Base-by-base conservation (phyloP, 306 rosid species). In the Dalbergia cochinchinensis region DNA sequence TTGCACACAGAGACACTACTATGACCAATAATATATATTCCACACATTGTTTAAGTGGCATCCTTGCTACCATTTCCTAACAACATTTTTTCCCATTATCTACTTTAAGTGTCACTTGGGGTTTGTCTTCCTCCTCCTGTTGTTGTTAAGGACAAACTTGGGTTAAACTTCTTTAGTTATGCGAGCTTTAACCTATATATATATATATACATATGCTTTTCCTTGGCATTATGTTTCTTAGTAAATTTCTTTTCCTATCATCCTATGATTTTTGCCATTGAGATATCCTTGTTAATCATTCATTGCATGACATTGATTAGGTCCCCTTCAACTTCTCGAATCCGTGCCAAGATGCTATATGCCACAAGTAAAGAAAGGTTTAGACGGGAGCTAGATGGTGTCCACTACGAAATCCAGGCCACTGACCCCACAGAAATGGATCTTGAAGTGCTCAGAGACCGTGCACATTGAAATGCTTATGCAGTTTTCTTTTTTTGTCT, bases 371-470 rank as follows among this genome's bases (percentile, higher is more conserved):
- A 90, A 77, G 94, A 92, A 76, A 89, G 90, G 80, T 89, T 95
- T 60, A 86, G 91, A 72, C 86, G 91, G 15, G 97, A 92, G 90
- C 89, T 95, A 19, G 96, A 95, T 51, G 99, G 99, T 60, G 88
- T 95, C 62, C 99, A 95, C 78, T 95, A 92, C n/a, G 99, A 95
- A 87, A 89, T 95, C 81, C 98, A 95, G 82, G 98, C 99, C 31
- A 92, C 99, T 31, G 99, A 95, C 72, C 96, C 99, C 18, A 85
- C 97, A 55, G 98, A 95, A 88, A 92, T 95, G 98, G 97, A 92
- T 88, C 90, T 95, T 45, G 93, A 95, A 78, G 98, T 95, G 85
- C 72, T 95, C 83, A 82, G 80, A 84, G 98, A 95, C 76, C 94
- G 94, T 7, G 99, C 99, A 39, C 93, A 86, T 66, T 95, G 92